Percentiles rank a stretch among this genome's conserved stretches.
phyloP scores from a whole-genome alignment of 345 rosid genomes.

The Brassica rapa region DNA sequence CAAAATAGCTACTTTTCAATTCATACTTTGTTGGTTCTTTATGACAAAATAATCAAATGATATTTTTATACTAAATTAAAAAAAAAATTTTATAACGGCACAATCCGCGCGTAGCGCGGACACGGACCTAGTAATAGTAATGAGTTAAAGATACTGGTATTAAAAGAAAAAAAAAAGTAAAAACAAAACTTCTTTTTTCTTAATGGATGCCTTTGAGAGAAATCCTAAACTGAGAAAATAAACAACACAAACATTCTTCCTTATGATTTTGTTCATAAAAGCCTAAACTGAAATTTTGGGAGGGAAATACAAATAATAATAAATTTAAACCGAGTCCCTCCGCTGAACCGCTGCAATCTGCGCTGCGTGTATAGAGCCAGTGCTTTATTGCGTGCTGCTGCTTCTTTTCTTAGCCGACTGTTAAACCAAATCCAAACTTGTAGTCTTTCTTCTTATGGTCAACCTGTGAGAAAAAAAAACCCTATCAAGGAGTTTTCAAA shows the following conservation, averaged over 20 bases:
- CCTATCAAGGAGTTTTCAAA: not conserved
- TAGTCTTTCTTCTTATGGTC: constrained; percentile 93
- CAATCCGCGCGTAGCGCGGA: too few species aligned
- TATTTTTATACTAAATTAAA: too few species aligned
- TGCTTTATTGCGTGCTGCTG: constrained; percentile 28
- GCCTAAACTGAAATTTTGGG: constrained; percentile 37
- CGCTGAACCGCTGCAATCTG: constrained; percentile 25
- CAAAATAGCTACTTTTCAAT: too few species aligned
- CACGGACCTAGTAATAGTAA: too few species aligned
- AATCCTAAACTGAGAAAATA: constrained; percentile 30
- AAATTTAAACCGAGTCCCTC: constrained; percentile 19
- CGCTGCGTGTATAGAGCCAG: constrained; percentile 23
- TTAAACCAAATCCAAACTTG: constrained; percentile 93
- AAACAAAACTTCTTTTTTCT: constrained; percentile 23
- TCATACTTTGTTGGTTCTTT: too few species aligned
- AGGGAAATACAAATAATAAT: constrained; percentile 15
- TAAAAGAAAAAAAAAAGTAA: not conserved
- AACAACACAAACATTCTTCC: constrained; percentile 20
- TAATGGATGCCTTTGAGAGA: constrained; percentile 1
- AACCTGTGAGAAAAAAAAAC: constrained; percentile 48
- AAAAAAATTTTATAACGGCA: too few species aligned
- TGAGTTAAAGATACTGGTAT: not conserved
- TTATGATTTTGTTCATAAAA: constrained; percentile 14
- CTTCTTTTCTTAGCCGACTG: constrained; percentile 58
- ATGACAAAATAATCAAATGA: too few species aligned